Evolutionary conservation across 2,329 filamentous ascomycete genomes (phyloP).

Genomic region (Colletotrichum lentis): DNA sequence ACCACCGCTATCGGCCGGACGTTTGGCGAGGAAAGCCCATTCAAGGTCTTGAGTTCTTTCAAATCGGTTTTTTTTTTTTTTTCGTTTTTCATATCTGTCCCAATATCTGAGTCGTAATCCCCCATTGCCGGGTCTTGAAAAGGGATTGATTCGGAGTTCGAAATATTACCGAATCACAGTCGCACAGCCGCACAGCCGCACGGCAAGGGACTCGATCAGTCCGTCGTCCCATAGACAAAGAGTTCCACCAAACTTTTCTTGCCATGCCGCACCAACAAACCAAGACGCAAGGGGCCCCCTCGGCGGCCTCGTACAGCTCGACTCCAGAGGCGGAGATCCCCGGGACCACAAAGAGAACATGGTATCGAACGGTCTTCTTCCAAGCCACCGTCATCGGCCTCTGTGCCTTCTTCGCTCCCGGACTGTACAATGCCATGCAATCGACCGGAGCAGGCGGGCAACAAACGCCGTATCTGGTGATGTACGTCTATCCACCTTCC

Average conservation of each 20-base stretch:
- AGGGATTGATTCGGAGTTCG: not conserved
- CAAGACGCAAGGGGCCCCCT: not conserved
- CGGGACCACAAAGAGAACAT: conserved; percentile 20
- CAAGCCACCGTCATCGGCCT: conserved; percentile 43
- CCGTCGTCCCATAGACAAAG: not conserved
- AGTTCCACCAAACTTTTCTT: not conserved
- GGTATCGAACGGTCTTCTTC: conserved; percentile 44
- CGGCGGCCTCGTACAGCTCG: not conserved
- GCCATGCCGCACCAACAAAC: not conserved
- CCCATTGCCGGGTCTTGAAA: not conserved
- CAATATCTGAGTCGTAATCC: too few relatives aligned
- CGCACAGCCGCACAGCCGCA: too few relatives aligned
- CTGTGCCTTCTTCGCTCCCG: conserved; percentile 44
- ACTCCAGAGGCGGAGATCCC: not conserved
- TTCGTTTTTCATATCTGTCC: not conserved
- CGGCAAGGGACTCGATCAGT: not conserved
- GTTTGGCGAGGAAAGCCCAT: not conserved
- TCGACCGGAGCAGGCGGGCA: conserved; percentile 45
- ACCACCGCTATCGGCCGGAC: conserved; percentile 8
- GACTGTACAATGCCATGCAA: conserved; percentile 46
- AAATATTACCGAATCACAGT: not conserved
- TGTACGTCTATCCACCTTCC: conserved; percentile 36
- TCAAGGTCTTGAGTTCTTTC: not conserved
- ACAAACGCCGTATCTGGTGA: conserved; percentile 45
- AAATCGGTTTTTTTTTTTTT: too few relatives aligned